These are phyloP conservation scores for Lactarius sanguifluus DNA, from an alignment of 768 basidiomycete genomes.

Conservation along the genomic window DNA sequence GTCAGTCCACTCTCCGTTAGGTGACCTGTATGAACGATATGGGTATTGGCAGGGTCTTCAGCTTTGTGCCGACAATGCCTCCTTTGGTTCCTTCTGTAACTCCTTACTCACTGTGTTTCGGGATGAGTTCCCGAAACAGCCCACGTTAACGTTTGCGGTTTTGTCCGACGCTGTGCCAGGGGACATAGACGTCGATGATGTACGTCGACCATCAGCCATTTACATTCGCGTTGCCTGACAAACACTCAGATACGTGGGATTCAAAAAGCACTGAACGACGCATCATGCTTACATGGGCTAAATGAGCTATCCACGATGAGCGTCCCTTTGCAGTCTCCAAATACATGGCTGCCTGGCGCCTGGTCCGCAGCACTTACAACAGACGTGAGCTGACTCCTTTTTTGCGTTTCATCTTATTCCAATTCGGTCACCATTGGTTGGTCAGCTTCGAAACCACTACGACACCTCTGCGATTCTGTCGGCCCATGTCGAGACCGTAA, in stretches of 20 bases:
- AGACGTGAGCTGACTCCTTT: constrained; percentile 30
- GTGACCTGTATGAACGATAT: neutral
- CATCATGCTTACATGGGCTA: constrained; percentile 43
- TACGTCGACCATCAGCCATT: constrained; percentile 8
- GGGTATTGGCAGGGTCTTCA: constrained; percentile 58
- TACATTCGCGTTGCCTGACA: constrained; percentile 23
- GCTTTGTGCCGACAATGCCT: constrained; percentile 57
- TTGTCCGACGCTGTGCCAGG: constrained; percentile 47
- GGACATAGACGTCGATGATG: constrained; percentile 23
- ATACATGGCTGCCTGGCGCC: constrained; percentile 31
- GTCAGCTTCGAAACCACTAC: constrained; percentile 33
- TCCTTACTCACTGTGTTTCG: constrained; percentile 59
- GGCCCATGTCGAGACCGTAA: constrained; percentile 40
- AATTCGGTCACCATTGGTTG: neutral
- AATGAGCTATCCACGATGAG: constrained; percentile 35
- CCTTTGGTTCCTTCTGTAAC: constrained; percentile 65
- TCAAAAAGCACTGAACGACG: constrained; percentile 58
- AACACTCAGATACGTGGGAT: constrained; percentile 38
- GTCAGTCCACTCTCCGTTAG: constrained; percentile 37
- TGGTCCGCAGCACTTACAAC: constrained; percentile 35
- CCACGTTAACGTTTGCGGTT: constrained; percentile 56
- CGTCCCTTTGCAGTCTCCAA: constrained; percentile 37
- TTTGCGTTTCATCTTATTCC: neutral
- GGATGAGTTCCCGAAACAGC: constrained; percentile 68
- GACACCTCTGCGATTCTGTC: constrained; percentile 40